Conservation (phyloP, 495 filamentous ascomycete genomes). For the Diplogelasinospora grovesii region DNA sequence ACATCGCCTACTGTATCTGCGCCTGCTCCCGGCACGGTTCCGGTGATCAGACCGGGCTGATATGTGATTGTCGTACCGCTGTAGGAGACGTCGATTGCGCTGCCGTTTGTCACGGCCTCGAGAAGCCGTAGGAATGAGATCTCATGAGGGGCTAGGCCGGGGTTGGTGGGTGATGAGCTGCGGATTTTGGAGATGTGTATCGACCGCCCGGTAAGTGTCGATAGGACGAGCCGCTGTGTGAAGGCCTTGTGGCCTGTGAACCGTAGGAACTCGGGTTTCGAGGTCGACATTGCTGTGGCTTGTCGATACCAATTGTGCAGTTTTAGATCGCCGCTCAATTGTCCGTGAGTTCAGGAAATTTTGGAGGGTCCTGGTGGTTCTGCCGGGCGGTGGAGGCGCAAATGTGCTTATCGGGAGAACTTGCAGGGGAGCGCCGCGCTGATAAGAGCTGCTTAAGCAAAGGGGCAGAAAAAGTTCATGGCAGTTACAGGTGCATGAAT, state of each 20-base stretch:
- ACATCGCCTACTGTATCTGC: conserved; percentile 57
- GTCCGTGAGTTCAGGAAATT: conserved; percentile 20
- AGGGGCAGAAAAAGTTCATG: too few relatives aligned
- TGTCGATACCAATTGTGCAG: background rate
- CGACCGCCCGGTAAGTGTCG: conserved; percentile 83
- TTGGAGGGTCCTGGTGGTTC: conserved; percentile 22
- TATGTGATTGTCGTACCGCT: conserved; percentile 89
- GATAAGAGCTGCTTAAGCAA: too few relatives aligned
- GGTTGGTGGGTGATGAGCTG: conserved; percentile 69
- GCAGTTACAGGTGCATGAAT: too few relatives aligned
- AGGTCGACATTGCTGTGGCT: conserved; percentile 30
- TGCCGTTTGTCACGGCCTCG: conserved; percentile 92
- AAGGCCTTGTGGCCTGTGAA: conserved; percentile 82
- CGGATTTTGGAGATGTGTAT: conserved; percentile 93
- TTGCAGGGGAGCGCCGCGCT: conserved; percentile 7
- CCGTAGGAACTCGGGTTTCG: conserved; percentile 43
- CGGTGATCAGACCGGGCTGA: conserved; percentile 85
- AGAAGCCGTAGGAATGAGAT: conserved; percentile 93
- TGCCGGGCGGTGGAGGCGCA: conserved; percentile 22
- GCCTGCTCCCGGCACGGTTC: conserved; percentile 59
- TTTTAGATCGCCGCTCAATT: background rate
- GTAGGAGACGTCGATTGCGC: conserved; percentile 86
- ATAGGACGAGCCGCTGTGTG: conserved; percentile 75
- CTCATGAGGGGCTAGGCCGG: conserved; percentile 86
- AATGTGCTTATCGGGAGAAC: conserved; percentile 13